Evolutionary conservation across 2,329 filamentous ascomycete genomes (phyloP), one percentile per base, ranked within the genome.

Genomic region (Beauveria sp.): DNA sequence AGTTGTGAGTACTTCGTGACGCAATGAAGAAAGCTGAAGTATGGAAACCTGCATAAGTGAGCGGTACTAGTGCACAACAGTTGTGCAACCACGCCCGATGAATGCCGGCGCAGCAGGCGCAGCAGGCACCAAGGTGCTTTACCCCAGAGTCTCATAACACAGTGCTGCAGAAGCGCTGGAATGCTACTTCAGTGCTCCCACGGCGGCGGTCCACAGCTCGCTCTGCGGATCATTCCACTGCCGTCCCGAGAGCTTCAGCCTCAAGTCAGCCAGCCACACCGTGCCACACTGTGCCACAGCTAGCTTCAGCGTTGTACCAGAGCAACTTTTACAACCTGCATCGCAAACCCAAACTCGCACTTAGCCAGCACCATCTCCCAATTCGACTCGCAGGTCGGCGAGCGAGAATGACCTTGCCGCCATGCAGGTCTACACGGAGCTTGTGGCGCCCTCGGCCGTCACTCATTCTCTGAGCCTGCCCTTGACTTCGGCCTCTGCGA

Each of bases 361-460:
- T 24, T n/a, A 50, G n/a, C 26, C 30, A 26, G 30, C 18, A 38
- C 38, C 38, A 47, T 47, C 58, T 52, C 54, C 34, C 66, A 67
- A 61, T 66, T 62, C 65, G 42, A 65, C 57, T 63, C 58, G 45
- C 50, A 61, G 63, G 62, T 62, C 61, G 61, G 65, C 58, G 65
- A 46, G 30, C 65, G 69, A 72, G 66, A 69, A 75, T 76, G 75
- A 67, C 70, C 65, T 68, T 68, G 72, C 70, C 65, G 66, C 67
- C 53, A 98, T 98, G 93, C 93, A 98, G 85, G 96, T 91, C 81
- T 98, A 98, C 78, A 93, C 91, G 71, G 95, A 99, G 82, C 82
- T 99, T 74, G 87, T 91, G 74, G 90, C 93, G 79, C 93, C 95
- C 60, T 96, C 93, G 73, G 93, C 93, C 73, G 92, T 98, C 77